Conservation (phyloP, 306 rosid species). For the Dryas octopetala region DNA sequence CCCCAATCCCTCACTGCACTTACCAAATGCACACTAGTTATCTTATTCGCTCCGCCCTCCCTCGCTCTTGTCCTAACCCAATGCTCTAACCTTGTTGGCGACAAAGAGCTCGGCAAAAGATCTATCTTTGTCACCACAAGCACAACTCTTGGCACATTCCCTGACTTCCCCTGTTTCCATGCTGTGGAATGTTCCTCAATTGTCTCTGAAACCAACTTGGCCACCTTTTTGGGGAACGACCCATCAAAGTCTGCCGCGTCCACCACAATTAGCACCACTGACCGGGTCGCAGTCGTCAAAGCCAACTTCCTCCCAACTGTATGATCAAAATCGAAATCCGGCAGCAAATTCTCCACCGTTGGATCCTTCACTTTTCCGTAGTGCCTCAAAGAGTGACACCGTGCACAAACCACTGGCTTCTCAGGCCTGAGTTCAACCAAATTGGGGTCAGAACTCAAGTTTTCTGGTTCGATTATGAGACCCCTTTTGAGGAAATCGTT, state of each 20-base stretch:
- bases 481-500: slow-evolving; percentile 72
- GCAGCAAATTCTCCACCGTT: slow-evolving; percentile 76
- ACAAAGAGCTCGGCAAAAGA: slow-evolving; percentile 65
- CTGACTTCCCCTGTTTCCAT: slow-evolving; percentile 86
- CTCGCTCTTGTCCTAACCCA: slow-evolving; percentile 93
- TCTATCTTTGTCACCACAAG: slow-evolving; percentile 86
- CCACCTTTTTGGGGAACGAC: slow-evolving; percentile 78
- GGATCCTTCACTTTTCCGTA: slow-evolving; percentile 90
- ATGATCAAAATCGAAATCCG: slow-evolving; percentile 86
- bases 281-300: slow-evolving; percentile 55
- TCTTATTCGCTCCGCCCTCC: slow-evolving; percentile 75
- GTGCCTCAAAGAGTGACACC: slow-evolving; percentile 89
- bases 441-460: slow-evolving; percentile 21
- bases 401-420: slow-evolving; percentile 77
- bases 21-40: slow-evolving; percentile 91
- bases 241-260: slow-evolving; percentile 89
- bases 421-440: slow-evolving; percentile 31
- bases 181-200: slow-evolving; percentile 62
- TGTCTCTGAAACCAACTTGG: slow-evolving; percentile 63
- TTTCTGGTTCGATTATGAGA: slow-evolving; percentile 48
- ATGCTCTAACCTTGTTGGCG: slow-evolving; percentile 77
- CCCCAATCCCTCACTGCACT: slow-evolving; percentile 87
- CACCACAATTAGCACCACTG: slow-evolving; percentile 82
- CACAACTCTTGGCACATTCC: slow-evolving; percentile 81
- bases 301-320: slow-evolving; percentile 79